Evolutionary conservation across 495 filamentous ascomycete species (phyloP).

Genomic region (Penicillium daleae): DNA sequence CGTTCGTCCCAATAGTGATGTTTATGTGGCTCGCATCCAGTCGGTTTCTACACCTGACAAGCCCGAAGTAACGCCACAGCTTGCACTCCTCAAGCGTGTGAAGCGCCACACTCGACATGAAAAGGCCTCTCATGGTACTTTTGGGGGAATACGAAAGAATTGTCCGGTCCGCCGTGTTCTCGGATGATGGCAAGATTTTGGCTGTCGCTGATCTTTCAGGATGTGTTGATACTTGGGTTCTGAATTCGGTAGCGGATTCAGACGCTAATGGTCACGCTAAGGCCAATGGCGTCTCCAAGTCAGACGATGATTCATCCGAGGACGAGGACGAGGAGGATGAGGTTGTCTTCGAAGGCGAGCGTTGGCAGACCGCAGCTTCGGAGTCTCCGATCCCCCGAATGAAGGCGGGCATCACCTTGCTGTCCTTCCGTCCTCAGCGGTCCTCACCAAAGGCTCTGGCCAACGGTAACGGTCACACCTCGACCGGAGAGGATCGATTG

Average conservation of each 20-base stretch:
- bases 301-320: conserved; percentile 57
- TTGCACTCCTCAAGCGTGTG: conserved; percentile 61
- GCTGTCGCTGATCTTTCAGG: conserved; percentile 81
- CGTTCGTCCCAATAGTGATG: conserved; percentile 53
- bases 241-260: conserved; percentile 58
- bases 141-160: conserved; percentile 79
- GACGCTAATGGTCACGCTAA: conserved; percentile 32
- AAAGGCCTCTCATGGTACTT: conserved; percentile 61
- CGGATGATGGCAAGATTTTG: conserved; percentile 76
- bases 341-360: conserved; percentile 48
- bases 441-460: conserved; percentile 33
- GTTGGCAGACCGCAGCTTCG: conserved; percentile 69
- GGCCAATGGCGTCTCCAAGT: conserved; percentile 36
- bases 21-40: conserved; percentile 51
- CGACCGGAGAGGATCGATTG: conserved; percentile 59
- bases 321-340: conserved; percentile 51
- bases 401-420: conserved; percentile 64
- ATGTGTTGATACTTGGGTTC: conserved; percentile 81
- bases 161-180: conserved; percentile 77
- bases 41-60: conserved; percentile 41
- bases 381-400: conserved; percentile 78
- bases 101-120: conserved; percentile 57
- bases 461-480: conserved; percentile 43
- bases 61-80: conserved; percentile 49
- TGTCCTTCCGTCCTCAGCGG: conserved; percentile 71